Percentiles rank a stretch among this genome's conserved stretches.
Conservation (phyloP, 75 land plant species). For the Picea glauca region DNA sequence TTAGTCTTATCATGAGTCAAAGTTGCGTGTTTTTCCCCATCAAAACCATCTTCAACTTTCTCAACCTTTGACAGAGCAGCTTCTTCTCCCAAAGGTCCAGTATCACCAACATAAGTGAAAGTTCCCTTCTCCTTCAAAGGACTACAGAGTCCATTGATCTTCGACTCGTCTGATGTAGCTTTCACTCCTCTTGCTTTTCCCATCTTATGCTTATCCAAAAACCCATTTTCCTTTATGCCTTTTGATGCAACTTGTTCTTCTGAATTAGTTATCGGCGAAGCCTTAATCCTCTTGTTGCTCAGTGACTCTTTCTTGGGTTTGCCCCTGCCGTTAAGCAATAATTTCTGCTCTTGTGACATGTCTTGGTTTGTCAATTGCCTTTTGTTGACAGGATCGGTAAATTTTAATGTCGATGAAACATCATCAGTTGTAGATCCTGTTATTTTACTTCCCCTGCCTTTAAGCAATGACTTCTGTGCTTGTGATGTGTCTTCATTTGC, state of each 20-base stretch:
- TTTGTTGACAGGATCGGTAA: too few relatives aligned
- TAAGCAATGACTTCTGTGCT: too few relatives aligned
- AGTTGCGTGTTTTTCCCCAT: neutral
- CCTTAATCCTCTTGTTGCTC: neutral
- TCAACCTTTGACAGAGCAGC: neutral
- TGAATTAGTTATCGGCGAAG: neutral
- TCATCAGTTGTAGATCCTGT: too few relatives aligned
- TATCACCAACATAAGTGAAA: neutral
- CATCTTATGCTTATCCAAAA: neutral
- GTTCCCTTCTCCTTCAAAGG: neutral
- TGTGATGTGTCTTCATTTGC: too few relatives aligned
- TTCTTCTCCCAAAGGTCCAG: neutral
- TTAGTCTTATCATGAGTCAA: slow-evolving; percentile 3
- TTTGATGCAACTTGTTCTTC: neutral
- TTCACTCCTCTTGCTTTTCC: neutral
- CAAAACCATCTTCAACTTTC: neutral
- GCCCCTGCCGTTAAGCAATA: neutral
- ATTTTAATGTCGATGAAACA: too few relatives aligned
- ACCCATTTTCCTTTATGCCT: neutral
- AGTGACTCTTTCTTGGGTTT: neutral
- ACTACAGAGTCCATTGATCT: neutral
- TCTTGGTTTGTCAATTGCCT: too few relatives aligned
- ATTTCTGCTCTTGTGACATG: neutral
- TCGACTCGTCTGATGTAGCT: slow-evolving; percentile 2
- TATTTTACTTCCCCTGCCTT: too few relatives aligned